Evolutionary conservation across 192 early-diverging fungal genomes (phyloP), one percentile per base, ranked within the genome.

Genomic region (Coemansia sp.): DNA sequence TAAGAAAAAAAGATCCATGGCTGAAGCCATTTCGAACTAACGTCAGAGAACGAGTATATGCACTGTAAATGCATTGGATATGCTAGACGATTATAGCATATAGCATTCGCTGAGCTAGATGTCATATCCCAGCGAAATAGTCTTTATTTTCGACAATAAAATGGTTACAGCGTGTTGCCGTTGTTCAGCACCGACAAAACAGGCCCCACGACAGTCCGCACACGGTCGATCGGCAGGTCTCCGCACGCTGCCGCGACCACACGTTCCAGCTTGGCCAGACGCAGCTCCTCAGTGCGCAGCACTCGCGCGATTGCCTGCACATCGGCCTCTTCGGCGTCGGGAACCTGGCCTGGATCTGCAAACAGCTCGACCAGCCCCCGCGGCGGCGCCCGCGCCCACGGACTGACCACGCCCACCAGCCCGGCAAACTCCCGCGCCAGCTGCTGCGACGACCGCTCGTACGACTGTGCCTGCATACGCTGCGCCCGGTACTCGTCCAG

Each of bases 171-270:
- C 14, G 76, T 65, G 46, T 61, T 70, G 46, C 76, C 76, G 68
- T 70, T 63, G 61, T 79, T 79, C 6, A 79, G 71, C 38, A 79
- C 71, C 17, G 76, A 79, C 34, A 79, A 59, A 34, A 81, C 78
- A 1, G 78, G 78, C 12, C 69, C 72, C 49, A 81, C 78, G 6
- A 75, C 78, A 5, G 68, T 69, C 19, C 78, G 69, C 56, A 81
- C 78, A 12, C 65, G 52, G 63, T 81, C 78, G 31, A 81, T 59
- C n/a, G 78, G 23, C 69, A 81, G 38, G 31, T 81, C 73, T 26
- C 78, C 78, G 42, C 78, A 81, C 8, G 78, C 78, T 14, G 78
- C 78, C 12, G 73, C 46, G 26, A 81, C 73, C 5, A 81, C 78
- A n/a, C 73, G 73, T 66, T 81, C 78, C 10, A 81, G 57, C 69